A percentile compares a stretch with the other conserved stretches of the same genome.
These are phyloP conservation scores for Trichaptum fuscoviolaceum DNA, from an alignment of 768 basidiomycete genomes.

Conservation along the genomic window DNA sequence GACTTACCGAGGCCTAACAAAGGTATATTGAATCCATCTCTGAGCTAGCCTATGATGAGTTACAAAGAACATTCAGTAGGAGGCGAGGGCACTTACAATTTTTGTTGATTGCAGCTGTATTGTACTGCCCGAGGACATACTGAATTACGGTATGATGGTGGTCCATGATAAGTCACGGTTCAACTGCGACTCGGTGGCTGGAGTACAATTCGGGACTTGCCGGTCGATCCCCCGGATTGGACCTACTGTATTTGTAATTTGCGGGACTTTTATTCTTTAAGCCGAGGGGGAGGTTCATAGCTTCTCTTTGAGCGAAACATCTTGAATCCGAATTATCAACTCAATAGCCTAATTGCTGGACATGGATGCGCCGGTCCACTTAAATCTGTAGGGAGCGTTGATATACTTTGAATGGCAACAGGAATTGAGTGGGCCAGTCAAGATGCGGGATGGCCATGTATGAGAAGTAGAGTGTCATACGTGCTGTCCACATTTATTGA, in stretches of 20 bases:
- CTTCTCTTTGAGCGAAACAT: too few relatives aligned
- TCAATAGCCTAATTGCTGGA: too few relatives aligned
- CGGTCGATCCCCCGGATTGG: neutral
- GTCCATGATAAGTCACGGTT: too few relatives aligned
- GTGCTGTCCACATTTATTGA: neutral
- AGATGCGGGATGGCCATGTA: neutral
- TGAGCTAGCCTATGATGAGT: slow-evolving; percentile 28
- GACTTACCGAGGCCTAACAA: slow-evolving; percentile 50
- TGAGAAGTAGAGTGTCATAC: neutral
- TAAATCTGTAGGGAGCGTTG: too few relatives aligned
- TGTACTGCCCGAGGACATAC: neutral
- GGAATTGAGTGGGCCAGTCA: neutral
- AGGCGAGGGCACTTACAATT: slow-evolving; percentile 15
- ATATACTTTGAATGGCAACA: too few relatives aligned
- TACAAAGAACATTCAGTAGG: neutral
- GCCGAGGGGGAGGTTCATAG: too few relatives aligned
- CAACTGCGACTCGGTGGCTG: too few relatives aligned
- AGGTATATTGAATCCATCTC: slow-evolving; percentile 52
- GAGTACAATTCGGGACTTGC: neutral
- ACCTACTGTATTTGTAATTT: too few relatives aligned
- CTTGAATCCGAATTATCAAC: too few relatives aligned
- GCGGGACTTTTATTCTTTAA: too few relatives aligned
- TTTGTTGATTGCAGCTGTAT: slow-evolving; percentile 18
- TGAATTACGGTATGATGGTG: neutral
- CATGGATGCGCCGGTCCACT: too few relatives aligned